Evolutionary conservation across 1,139 yeast species (phyloP).

Genomic region (Saccharomyces hybrid): DNA sequence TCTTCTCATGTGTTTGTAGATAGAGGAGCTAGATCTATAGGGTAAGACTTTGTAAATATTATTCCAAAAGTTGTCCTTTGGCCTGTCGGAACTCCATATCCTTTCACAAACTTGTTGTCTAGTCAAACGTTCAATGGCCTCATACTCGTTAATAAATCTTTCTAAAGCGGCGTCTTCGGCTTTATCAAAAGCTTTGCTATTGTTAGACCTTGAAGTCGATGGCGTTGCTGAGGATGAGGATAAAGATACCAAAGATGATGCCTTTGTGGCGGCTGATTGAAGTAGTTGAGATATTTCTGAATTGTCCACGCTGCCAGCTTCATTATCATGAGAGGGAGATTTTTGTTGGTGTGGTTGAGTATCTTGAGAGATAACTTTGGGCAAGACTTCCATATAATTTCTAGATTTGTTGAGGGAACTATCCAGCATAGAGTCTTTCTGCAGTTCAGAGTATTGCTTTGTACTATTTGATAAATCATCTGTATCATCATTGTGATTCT

Average conservation of each 20-base stretch:
- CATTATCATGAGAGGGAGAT: not conserved
- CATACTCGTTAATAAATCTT: conserved; percentile 60
- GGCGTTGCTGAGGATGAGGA: conserved; percentile 1
- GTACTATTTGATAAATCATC: not conserved
- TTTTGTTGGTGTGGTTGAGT: conserved; percentile 9
- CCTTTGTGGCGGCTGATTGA: conserved; percentile 29
- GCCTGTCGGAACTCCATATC: conserved; percentile 80
- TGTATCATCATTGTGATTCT: not conserved
- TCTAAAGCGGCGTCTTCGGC: conserved; percentile 69
- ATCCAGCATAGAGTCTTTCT: not conserved
- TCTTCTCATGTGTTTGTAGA: conserved; percentile 86
- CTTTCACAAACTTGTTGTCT: conserved; percentile 68
- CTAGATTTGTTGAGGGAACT: not conserved
- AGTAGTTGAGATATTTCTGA: conserved; percentile 11
- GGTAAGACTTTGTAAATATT: conserved; percentile 68
- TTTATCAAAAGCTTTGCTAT: conserved; percentile 31
- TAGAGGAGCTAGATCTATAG: conserved; percentile 74
- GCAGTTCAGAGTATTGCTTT: conserved; percentile 1
- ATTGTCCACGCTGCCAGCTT: not conserved
- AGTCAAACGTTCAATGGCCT: conserved; percentile 51
- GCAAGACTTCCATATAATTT: conserved; percentile 4
- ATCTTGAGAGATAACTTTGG: conserved; percentile 13
- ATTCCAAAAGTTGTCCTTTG: conserved; percentile 88
- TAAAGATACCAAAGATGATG: conserved; percentile 21
- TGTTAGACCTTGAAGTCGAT: conserved; percentile 26